phyloP scores from a whole-genome alignment of 1,284 basidiomycete species.

The Mycena sp. region DNA sequence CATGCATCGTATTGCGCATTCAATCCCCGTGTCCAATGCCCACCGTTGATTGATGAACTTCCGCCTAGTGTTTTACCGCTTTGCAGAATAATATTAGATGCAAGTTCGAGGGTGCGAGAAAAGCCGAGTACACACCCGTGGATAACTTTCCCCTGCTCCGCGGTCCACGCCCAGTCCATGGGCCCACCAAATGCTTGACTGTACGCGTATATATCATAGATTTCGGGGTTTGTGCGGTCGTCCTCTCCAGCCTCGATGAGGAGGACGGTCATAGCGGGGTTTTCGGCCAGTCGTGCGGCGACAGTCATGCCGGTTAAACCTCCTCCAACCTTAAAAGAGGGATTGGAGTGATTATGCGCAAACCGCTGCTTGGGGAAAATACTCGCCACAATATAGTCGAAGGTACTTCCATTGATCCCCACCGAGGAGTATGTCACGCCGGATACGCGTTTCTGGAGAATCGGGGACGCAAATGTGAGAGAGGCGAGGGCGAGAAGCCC shows the following conservation, averaged over 20 bases:
- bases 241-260: slow-evolving; percentile 70
- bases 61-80: slow-evolving; percentile 72
- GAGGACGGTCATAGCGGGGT: slow-evolving; percentile 61
- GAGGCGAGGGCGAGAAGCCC: slow-evolving; percentile 33
- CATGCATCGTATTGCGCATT: slow-evolving; percentile 70
- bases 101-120: neutral
- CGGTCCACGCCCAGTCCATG: slow-evolving; percentile 61
- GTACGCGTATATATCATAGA: slow-evolving; percentile 63
- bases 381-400: slow-evolving; percentile 68
- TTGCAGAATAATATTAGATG: neutral
- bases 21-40: slow-evolving; percentile 65
- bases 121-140: slow-evolving; percentile 50
- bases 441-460: slow-evolving; percentile 46
- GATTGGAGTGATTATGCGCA: too few relatives aligned
- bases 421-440: slow-evolving; percentile 50
- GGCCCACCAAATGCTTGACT: slow-evolving; percentile 57
- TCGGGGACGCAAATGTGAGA: slow-evolving; percentile 38
- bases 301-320: slow-evolving; percentile 73
- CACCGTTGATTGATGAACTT: slow-evolving; percentile 70
- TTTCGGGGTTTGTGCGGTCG: slow-evolving; percentile 55
- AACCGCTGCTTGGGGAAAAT: too few relatives aligned
- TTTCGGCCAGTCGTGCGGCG: slow-evolving; percentile 69
- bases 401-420: slow-evolving; percentile 53
- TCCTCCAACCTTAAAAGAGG: slow-evolving; percentile 56
- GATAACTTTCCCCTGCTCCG: slow-evolving; percentile 59